Percentiles rank a stretch among this genome's conserved stretches.
These are phyloP conservation scores for Aspergillus ochraceus DNA, from an alignment of 2,329 filamentous ascomycete genomes.

Conservation along the genomic window DNA sequence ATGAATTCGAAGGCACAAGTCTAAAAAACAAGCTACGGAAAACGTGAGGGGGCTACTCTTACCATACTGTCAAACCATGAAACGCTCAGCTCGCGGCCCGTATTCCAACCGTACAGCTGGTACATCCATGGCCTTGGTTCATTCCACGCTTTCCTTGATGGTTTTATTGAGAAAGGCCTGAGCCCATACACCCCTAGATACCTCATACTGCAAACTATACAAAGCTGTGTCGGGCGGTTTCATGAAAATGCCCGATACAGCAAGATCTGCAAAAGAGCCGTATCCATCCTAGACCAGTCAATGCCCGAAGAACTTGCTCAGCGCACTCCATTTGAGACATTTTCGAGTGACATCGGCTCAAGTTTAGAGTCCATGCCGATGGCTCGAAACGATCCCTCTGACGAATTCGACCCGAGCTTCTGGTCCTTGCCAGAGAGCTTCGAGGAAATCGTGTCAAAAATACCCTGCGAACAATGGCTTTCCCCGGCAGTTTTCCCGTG, in stretches of 20 bases:
- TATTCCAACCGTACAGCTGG: constrained; percentile 23
- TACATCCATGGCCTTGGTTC: constrained; percentile 26
- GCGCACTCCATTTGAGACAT: no score
- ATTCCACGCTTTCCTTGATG: constrained; percentile 25
- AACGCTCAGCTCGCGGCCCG: constrained; percentile 7
- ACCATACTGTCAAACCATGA: constrained; percentile 7
- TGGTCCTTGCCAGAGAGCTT: background rate
- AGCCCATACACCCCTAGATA: background rate
- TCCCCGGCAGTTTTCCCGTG: background rate
- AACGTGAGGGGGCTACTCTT: constrained; percentile 1
- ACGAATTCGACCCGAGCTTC: background rate
- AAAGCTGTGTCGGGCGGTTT: background rate
- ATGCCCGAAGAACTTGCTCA: background rate
- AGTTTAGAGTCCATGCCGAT: background rate
- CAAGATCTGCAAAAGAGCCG: background rate
- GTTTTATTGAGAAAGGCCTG: constrained; percentile 2
- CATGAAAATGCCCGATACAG: background rate
- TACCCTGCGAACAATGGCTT: background rate
- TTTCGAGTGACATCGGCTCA: background rate
- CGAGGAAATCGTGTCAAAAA: background rate
- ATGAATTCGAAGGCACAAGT: background rate
- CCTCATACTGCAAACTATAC: background rate
- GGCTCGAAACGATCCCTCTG: background rate
- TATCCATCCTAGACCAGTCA: background rate
- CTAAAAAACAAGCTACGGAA: background rate